phyloP scores from a whole-genome alignment of 164 flowering plant genomes.

The Nymphaea thermarum region DNA sequence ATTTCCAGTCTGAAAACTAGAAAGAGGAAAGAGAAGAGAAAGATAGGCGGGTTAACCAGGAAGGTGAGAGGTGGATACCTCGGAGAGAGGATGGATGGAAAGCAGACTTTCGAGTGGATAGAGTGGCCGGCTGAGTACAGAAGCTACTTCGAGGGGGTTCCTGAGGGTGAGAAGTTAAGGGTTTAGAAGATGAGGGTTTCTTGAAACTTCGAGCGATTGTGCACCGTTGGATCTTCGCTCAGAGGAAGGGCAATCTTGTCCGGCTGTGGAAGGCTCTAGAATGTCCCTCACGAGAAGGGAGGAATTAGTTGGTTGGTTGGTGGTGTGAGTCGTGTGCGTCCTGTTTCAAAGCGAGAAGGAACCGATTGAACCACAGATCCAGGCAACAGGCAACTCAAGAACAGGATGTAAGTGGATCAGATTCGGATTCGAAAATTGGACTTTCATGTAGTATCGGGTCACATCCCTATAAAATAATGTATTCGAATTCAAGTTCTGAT shows the following conservation, averaged over 20 bases:
- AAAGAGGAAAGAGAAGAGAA: not conserved
- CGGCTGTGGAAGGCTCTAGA: slow-evolving; percentile 17
- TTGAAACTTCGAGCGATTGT: slow-evolving; percentile 10
- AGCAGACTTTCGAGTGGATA: slow-evolving; percentile 10
- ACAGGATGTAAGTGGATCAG: not conserved
- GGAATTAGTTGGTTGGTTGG: not conserved
- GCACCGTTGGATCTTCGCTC: slow-evolving; percentile 14
- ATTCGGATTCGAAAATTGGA: not conserved
- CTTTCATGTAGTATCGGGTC: not conserved
- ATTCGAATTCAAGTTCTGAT: too few species aligned
- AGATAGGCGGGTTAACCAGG: not conserved
- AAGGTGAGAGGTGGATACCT: not conserved
- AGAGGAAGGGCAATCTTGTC: not conserved
- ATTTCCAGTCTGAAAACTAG: not conserved
- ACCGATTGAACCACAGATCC: too few species aligned
- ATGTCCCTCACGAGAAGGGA: not conserved
- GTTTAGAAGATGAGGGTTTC: slow-evolving; percentile 9
- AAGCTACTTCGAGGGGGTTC: not conserved
- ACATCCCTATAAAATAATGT: not conserved
- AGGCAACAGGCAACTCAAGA: too few species aligned
- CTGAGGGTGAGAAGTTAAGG: slow-evolving; percentile 3
- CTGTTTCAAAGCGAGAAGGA: not conserved
- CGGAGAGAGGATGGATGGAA: not conserved
- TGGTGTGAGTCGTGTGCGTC: not conserved
- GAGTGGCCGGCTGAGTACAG: slow-evolving; percentile 1